These are phyloP conservation scores for Agaricus bisporus DNA, from an alignment of 768 basidiomycete species.

Conservation along the genomic window DNA sequence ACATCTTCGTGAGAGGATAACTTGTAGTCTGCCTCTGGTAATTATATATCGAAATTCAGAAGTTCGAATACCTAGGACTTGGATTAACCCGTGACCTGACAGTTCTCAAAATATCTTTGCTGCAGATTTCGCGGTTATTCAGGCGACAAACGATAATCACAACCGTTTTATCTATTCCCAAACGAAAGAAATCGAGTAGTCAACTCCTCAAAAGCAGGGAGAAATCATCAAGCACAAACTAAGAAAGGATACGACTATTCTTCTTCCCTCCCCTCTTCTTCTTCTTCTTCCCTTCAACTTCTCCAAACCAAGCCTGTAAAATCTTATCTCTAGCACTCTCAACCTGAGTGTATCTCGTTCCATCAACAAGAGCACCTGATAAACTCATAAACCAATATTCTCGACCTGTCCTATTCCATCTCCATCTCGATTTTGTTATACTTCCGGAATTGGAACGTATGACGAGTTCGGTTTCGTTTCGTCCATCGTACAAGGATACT, in stretches of 20 bases:
- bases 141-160: no score
- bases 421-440: not conserved
- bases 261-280: conserved; percentile 19
- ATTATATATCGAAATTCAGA: not conserved
- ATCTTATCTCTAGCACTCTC: conserved; percentile 22
- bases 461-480: conserved; percentile 26
- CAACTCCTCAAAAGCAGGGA: no score
- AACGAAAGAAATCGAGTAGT: not conserved
- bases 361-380: conserved; percentile 20
- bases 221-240: no score
- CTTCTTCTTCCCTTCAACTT: conserved; percentile 9
- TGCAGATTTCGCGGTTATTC: no score
- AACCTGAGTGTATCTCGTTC: conserved; percentile 12
- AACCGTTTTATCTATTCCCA: no score
- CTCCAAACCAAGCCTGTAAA: conserved; percentile 22
- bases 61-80: not conserved
- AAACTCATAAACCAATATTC: conserved; percentile 31
- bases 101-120: no score
- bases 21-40: not conserved
- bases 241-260: conserved; percentile 16
- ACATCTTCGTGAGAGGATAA: not conserved
- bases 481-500: conserved; percentile 24
- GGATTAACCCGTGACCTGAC: not conserved
- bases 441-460: conserved; percentile 20
- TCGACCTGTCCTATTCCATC: not conserved